phyloP scores from a whole-genome alignment of 2,329 filamentous ascomycete genomes.

The Stachybotrys chartarum region DNA sequence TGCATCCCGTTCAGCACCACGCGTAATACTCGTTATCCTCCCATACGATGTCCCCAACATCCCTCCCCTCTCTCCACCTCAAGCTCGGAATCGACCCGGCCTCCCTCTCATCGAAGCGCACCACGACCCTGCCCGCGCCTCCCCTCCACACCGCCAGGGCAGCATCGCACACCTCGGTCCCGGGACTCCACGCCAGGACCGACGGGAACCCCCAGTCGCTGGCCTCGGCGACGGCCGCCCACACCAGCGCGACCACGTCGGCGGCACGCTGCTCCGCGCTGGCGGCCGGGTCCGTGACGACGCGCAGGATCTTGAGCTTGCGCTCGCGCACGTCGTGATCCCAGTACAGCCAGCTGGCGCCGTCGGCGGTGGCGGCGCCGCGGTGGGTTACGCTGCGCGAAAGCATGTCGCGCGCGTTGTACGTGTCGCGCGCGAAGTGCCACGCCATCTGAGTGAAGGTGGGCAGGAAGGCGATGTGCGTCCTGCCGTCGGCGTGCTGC shows the following conservation, averaged over 20 bases:
- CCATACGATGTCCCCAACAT: background rate
- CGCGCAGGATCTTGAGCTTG: background rate
- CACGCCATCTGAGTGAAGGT: background rate
- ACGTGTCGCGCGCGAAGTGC: background rate
- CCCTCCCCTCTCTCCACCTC: background rate
- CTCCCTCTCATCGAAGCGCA: background rate
- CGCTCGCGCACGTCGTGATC: background rate
- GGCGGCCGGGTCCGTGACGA: background rate
- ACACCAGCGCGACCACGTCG: background rate
- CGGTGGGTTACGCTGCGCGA: background rate
- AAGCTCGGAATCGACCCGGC: background rate
- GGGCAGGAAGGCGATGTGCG: background rate
- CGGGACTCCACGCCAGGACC: background rate
- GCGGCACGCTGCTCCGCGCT: background rate
- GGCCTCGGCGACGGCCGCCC: background rate
- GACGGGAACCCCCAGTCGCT: background rate
- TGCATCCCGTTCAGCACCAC: background rate
- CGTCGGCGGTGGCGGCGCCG: conserved; percentile 1
- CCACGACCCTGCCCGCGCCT: background rate
- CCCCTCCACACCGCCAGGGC: background rate
- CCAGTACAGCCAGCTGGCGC: background rate
- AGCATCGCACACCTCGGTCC: background rate
- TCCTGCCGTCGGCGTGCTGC: background rate
- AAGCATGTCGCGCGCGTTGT: background rate
- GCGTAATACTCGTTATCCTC: background rate